These are phyloP conservation scores for Paramecium biaurelia DNA, from an alignment of 73 alveolate species.

Conservation along the genomic window DNA sequence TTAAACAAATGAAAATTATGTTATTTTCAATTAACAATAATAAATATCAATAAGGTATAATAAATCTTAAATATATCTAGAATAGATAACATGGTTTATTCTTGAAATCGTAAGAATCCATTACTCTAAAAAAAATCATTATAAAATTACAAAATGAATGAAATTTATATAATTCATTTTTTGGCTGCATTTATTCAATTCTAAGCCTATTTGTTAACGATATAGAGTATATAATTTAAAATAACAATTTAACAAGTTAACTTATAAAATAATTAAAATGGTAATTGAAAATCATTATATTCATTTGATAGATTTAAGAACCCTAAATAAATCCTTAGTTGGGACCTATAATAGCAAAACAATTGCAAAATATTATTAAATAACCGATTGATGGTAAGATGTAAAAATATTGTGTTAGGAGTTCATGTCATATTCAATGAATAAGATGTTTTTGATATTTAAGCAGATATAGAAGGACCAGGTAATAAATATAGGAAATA, in stretches of 20 bases:
- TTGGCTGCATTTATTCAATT: neutral
- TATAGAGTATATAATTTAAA: neutral
- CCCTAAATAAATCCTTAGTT: constrained; percentile 11
- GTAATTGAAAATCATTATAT: neutral
- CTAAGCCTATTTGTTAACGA: neutral
- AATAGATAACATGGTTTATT: no score
- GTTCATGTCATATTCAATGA: constrained; percentile 79
- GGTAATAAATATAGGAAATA: constrained; percentile 41
- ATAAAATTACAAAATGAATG: neutral
- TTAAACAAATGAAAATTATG: no score
- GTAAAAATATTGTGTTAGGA: constrained; percentile 60
- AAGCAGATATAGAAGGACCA: constrained; percentile 96
- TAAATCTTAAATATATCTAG: no score
- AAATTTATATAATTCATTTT: neutral
- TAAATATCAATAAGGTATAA: no score
- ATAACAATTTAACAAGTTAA: neutral
- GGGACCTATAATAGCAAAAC: constrained; percentile 30
- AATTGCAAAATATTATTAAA: neutral
- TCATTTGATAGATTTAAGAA: neutral
- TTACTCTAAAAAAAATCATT: no score
- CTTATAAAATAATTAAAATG: neutral
- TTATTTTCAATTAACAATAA: neutral
- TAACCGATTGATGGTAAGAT: constrained; percentile 21
- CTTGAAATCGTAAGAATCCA: no score
- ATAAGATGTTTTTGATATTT: constrained; percentile 92